phyloP scores from a whole-genome alignment of 2,329 filamentous ascomycete genomes.

The Trichoderma asperellum region DNA sequence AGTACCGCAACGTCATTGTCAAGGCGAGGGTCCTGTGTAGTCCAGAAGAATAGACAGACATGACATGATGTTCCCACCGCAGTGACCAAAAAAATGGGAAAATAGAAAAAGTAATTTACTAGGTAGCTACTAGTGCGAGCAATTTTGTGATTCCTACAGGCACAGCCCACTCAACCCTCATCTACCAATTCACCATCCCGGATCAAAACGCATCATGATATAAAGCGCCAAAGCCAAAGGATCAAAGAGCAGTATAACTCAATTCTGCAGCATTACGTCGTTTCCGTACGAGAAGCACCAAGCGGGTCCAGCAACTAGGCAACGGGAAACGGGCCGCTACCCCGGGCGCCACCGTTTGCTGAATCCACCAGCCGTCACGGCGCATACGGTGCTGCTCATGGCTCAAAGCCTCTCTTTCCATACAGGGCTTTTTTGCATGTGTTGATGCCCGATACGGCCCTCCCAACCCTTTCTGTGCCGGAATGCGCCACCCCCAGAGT shows the following conservation, averaged over 20 bases:
- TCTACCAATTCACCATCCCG: background rate
- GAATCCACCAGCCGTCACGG: background rate
- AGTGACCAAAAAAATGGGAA: background rate
- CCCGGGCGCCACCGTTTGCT: constrained; percentile 8
- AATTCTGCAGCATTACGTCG: constrained; percentile 4
- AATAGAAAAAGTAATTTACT: background rate
- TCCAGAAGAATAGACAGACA: constrained; percentile 42
- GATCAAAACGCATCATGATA: background rate
- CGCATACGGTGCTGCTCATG: background rate
- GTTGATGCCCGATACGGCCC: constrained; percentile 11
- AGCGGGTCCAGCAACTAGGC: background rate
- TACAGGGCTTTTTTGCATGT: background rate
- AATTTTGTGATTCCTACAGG: background rate
- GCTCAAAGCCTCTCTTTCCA: background rate
- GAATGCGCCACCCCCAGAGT: background rate
- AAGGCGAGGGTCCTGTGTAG: constrained; percentile 68
- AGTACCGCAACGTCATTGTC: constrained; percentile 65
- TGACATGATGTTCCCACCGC: background rate
- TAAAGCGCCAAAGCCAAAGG: background rate
- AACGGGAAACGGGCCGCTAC: constrained; percentile 20
- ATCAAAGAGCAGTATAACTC: background rate
- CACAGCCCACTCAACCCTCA: background rate
- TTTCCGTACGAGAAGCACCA: background rate
- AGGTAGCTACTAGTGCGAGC: background rate
- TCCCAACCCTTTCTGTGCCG: background rate